phyloP scores from a whole-genome alignment of 2,329 filamentous ascomycete genomes.

The Chrysoporthe cubensis region DNA sequence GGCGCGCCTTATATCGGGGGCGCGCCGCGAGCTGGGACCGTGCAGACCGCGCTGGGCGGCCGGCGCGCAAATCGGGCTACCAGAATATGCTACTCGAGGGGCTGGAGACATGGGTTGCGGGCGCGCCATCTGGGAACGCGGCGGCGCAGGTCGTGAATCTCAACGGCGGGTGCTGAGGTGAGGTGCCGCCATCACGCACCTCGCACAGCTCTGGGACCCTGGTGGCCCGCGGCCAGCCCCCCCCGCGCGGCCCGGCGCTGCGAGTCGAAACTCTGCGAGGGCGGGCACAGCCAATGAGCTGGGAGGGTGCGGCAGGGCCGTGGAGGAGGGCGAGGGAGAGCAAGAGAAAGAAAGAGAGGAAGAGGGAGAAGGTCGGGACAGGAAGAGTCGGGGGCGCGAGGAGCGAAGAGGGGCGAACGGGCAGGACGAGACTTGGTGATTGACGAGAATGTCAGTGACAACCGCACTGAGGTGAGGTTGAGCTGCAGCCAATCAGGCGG shows the following conservation, averaged over 20 bases:
- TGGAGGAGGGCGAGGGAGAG: not conserved
- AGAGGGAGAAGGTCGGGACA: slow-evolving; percentile 29
- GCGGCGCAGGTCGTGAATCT: slow-evolving; percentile 16
- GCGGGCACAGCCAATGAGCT: slow-evolving; percentile 19
- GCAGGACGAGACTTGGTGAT: slow-evolving; percentile 10
- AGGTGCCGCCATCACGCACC: slow-evolving; percentile 13
- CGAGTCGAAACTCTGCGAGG: not conserved
- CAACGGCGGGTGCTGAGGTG: too few species aligned
- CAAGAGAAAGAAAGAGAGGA: slow-evolving; percentile 14
- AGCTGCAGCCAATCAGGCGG: slow-evolving; percentile 8
- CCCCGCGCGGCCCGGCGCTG: not conserved
- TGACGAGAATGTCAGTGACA: slow-evolving; percentile 11
- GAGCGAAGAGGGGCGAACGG: slow-evolving; percentile 24
- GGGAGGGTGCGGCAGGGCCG: slow-evolving; percentile 19
- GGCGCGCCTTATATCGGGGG: slow-evolving; percentile 22
- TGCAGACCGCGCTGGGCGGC: not conserved
- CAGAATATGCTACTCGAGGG: slow-evolving; percentile 12
- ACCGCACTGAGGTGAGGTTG: slow-evolving; percentile 17
- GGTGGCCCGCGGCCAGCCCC: too few species aligned
- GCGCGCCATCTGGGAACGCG: slow-evolving; percentile 27
- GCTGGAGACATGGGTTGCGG: slow-evolving; percentile 27
- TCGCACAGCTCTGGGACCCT: not conserved
- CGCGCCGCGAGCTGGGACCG: too few species aligned
- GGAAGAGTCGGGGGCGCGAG: slow-evolving; percentile 18
- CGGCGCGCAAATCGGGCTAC: slow-evolving; percentile 6